Conservation (phyloP, 768 basidiomycete genomes). For the Cytidiella melzeri region DNA sequence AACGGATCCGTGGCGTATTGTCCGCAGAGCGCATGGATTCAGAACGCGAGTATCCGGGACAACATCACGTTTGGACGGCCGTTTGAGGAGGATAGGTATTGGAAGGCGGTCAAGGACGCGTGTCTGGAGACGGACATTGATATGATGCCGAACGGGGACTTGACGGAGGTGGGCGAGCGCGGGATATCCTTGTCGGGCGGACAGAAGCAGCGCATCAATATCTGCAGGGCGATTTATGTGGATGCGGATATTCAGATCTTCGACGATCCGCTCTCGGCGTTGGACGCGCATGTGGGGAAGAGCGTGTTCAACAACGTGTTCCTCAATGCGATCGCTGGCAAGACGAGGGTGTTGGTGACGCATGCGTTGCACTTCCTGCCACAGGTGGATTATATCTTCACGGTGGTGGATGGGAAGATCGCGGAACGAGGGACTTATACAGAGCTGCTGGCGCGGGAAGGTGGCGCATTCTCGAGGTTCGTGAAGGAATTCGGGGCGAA, state of each 20-base stretch:
- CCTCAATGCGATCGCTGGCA: slow-evolving; percentile 50
- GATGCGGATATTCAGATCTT: slow-evolving; percentile 83
- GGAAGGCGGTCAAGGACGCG: slow-evolving; percentile 71
- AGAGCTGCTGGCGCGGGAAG: slow-evolving; percentile 51
- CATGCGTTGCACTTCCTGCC: slow-evolving; percentile 90
- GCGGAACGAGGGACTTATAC: slow-evolving; percentile 76
- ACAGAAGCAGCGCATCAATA: slow-evolving; percentile 74
- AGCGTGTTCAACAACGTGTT: slow-evolving; percentile 83
- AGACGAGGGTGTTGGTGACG: slow-evolving; percentile 86
- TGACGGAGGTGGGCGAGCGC: slow-evolving; percentile 80
- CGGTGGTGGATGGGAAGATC: slow-evolving; percentile 70
- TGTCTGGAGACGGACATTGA: slow-evolving; percentile 79
- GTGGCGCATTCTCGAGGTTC: slow-evolving; percentile 68
- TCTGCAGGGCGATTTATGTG: slow-evolving; percentile 84
- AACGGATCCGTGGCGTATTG: slow-evolving; percentile 79
- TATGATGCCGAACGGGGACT: slow-evolving; percentile 68
- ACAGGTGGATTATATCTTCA: slow-evolving; percentile 80
- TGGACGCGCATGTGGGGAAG: slow-evolving; percentile 91
- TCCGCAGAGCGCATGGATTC: slow-evolving; percentile 85
- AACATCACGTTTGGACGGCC: slow-evolving; percentile 86
- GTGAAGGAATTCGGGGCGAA: slow-evolving; percentile 72
- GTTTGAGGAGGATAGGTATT: slow-evolving; percentile 77
- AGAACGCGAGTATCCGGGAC: slow-evolving; percentile 83
- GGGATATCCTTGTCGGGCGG: slow-evolving; percentile 89
- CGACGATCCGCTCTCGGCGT: slow-evolving; percentile 85